phyloP scores from a whole-genome alignment of 2,329 filamentous ascomycete genomes.

The Dryadomyces quercus-mongolicae region DNA sequence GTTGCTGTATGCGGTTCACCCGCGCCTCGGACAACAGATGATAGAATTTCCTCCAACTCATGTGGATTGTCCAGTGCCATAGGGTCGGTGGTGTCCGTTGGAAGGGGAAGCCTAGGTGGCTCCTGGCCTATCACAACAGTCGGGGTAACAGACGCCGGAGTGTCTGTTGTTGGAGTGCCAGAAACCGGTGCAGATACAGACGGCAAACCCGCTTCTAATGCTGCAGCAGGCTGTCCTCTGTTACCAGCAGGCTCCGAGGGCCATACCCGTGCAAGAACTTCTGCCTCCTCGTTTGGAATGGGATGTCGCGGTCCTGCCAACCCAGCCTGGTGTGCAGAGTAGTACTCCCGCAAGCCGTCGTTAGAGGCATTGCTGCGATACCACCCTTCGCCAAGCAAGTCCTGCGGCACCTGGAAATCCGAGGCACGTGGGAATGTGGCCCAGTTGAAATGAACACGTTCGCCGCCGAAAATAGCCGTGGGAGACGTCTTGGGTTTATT shows the following conservation, averaged over 20 bases:
- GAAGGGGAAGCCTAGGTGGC: constrained; percentile 8
- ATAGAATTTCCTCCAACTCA: constrained; percentile 11
- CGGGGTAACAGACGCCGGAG: not conserved
- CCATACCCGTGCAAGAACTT: constrained; percentile 13
- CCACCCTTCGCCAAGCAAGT: constrained; percentile 58
- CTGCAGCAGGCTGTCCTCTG: not conserved
- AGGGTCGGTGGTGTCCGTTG: constrained; percentile 10
- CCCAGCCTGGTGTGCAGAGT: constrained; percentile 46
- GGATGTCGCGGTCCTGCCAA: constrained; percentile 51
- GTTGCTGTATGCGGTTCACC: not conserved
- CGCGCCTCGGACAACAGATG: not conserved
- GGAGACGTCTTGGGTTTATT: constrained; percentile 1
- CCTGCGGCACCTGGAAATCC: constrained; percentile 38
- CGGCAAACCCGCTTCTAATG: not conserved
- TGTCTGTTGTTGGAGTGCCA: not conserved
- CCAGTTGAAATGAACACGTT: constrained; percentile 33
- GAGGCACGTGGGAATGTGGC: constrained; percentile 20
- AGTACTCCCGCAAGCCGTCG: constrained; percentile 59
- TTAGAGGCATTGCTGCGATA: constrained; percentile 66
- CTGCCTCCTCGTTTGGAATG: constrained; percentile 47
- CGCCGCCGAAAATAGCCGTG: constrained; percentile 1
- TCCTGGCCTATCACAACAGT: not conserved
- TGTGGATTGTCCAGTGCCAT: constrained; percentile 21
- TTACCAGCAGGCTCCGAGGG: constrained; percentile 12
- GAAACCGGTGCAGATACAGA: not conserved